Conservation (phyloP, 176 grass and related monocot species). For the Aegilops longissima region DNA sequence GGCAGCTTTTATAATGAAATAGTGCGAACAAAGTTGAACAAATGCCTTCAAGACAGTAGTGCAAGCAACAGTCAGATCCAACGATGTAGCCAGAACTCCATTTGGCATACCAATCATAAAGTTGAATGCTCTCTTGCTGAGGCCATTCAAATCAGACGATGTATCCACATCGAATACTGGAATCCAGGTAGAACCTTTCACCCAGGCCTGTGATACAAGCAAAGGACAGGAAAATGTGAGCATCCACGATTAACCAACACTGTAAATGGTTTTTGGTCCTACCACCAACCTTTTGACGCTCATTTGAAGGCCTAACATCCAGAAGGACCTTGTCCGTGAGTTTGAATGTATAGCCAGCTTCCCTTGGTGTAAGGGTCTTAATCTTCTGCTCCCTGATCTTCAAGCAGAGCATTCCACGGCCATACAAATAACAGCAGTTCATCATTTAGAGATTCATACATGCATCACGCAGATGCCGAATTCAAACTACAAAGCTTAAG, state of each 20-base stretch:
- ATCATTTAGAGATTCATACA: neutral
- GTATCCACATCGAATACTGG: slow-evolving; percentile 86
- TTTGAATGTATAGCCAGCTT: slow-evolving; percentile 94
- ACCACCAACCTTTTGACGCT: slow-evolving; percentile 66
- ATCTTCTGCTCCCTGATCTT: slow-evolving; percentile 98
- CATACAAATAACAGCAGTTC: slow-evolving; percentile 13
- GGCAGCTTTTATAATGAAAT: neutral
- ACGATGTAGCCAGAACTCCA: neutral
- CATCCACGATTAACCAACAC: neutral
- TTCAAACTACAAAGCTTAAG: neutral
- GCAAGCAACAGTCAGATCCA: neutral
- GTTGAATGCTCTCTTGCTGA: slow-evolving; percentile 71
- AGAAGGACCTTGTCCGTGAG: slow-evolving; percentile 76
- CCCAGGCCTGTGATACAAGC: slow-evolving; percentile 62
- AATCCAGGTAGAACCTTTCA: slow-evolving; percentile 95
- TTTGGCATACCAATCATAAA: slow-evolving; percentile 80
- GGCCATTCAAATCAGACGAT: slow-evolving; percentile 41
- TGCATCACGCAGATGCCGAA: neutral
- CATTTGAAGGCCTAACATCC: slow-evolving; percentile 87
- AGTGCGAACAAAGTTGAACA: neutral
- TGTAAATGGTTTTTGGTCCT: neutral
- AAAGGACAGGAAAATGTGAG: neutral
- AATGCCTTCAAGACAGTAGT: neutral
- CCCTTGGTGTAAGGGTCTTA: slow-evolving; percentile 85
- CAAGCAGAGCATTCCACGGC: slow-evolving; percentile 27